Evolutionary conservation across 1,284 basidiomycete genomes (phyloP).

Genomic region (Exsudoporus floridanus): DNA sequence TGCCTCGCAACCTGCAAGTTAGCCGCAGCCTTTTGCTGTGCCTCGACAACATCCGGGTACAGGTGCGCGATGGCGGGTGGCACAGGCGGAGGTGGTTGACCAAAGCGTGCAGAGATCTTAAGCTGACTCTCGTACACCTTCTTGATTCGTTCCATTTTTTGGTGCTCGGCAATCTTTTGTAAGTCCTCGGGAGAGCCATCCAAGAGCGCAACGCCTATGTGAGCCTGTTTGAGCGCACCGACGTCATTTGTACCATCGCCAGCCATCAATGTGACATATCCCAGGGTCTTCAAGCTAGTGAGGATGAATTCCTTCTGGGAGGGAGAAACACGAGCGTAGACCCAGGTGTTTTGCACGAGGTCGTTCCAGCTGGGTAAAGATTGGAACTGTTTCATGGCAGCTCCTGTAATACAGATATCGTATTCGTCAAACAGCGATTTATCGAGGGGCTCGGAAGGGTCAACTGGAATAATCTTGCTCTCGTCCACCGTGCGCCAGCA

Average conservation of each 20-base stretch:
- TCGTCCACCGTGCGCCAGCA: constrained; percentile 94
- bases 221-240: constrained; percentile 93
- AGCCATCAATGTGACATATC: constrained; percentile 92
- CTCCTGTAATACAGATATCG: constrained; percentile 93
- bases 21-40: constrained; percentile 75
- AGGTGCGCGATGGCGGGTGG: constrained; percentile 80
- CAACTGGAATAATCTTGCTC: constrained; percentile 78
- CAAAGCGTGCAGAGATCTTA: constrained; percentile 84
- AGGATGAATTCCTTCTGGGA: constrained; percentile 92
- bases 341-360: constrained; percentile 92
- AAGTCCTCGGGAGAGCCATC: constrained; percentile 91
- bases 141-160: constrained; percentile 85
- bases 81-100: constrained; percentile 88
- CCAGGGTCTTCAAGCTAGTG: constrained; percentile 81
- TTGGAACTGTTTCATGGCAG: constrained; percentile 85
- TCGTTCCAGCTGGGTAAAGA: constrained; percentile 61
- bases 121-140: constrained; percentile 95
- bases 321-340: constrained; percentile 96
- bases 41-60: constrained; percentile 87
- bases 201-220: constrained; percentile 90
- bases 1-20: constrained; percentile 65
- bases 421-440: constrained; percentile 74
- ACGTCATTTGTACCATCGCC: constrained; percentile 98
- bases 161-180: constrained; percentile 90
- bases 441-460: constrained; percentile 78